Conservation (phyloP, 106 monocot species). For the Cymbidium sinense region DNA sequence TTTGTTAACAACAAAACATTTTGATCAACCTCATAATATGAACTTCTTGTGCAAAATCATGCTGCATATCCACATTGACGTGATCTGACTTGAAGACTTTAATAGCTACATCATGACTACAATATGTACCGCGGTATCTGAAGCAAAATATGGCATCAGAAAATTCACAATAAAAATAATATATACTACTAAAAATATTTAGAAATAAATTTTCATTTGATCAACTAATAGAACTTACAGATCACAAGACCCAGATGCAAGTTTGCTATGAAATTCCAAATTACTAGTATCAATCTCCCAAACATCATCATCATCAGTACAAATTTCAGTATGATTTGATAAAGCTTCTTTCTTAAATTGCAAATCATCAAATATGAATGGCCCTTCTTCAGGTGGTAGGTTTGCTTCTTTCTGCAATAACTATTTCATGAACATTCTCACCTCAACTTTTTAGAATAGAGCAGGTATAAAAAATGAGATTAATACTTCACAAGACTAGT, state of each 20-base stretch:
- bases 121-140: constrained; percentile 8
- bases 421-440: not conserved
- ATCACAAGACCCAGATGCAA: constrained; percentile 68
- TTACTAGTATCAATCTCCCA: constrained; percentile 61
- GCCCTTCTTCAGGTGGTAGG: constrained; percentile 22
- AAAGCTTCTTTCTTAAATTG: constrained; percentile 10
- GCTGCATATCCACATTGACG: constrained; percentile 5
- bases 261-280: constrained; percentile 54
- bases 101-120: constrained; percentile 14
- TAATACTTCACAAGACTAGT: not conserved
- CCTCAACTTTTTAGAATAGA: not conserved
- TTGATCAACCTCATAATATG: constrained; percentile 13
- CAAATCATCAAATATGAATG: constrained; percentile 22
- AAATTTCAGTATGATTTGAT: constrained; percentile 39
- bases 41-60: constrained; percentile 16
- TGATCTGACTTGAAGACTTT: constrained; percentile 9
- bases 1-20: not conserved
- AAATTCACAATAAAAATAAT: not conserved
- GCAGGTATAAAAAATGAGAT: not conserved
- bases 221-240: constrained; percentile 38
- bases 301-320: constrained; percentile 52
- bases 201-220: not conserved
- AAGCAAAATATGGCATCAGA: not conserved
- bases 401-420: constrained; percentile 29
- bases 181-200: not conserved